phyloP scores from a whole-genome alignment of 1,139 yeast genomes.

The Eremothecium coryli region DNA sequence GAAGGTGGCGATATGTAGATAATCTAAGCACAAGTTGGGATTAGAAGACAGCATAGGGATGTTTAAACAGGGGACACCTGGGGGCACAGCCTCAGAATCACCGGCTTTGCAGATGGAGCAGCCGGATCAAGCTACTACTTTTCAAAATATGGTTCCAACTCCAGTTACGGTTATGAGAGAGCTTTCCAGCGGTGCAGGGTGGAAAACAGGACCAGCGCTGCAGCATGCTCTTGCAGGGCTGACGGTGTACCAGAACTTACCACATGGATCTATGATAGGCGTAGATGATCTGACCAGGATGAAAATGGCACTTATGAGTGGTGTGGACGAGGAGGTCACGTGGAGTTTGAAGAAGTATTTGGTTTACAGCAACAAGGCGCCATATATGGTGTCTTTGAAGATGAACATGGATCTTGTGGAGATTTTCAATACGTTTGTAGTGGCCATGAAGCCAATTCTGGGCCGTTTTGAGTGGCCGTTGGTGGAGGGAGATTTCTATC shows the following conservation, averaged over 20 bases:
- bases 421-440: slow-evolving; percentile 21
- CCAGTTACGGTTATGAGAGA: slow-evolving; percentile 26
- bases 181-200: slow-evolving; percentile 23
- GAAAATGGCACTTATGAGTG: slow-evolving; percentile 48
- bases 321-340: slow-evolving; percentile 45
- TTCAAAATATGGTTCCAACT: slow-evolving; percentile 22
- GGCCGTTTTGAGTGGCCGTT: slow-evolving; percentile 22
- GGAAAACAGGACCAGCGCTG: slow-evolving; percentile 17
- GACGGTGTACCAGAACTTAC: slow-evolving; percentile 28
- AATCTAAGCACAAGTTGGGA: too few relatives aligned
- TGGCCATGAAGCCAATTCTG: slow-evolving; percentile 18
- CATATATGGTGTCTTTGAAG: slow-evolving; percentile 28
- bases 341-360: slow-evolving; percentile 43
- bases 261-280: slow-evolving; percentile 36
- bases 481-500: slow-evolving; percentile 14
- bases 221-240: slow-evolving; percentile 27
- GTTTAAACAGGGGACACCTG: slow-evolving; percentile 5
- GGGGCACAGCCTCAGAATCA: background rate
- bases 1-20: too few relatives aligned
- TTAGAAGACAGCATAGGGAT: too few relatives aligned
- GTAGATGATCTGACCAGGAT: slow-evolving; percentile 47
- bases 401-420: slow-evolving; percentile 24
- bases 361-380: slow-evolving; percentile 30
- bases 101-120: background rate
- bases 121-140: slow-evolving; percentile 1